Conservation (phyloP, 129 eudicot species). For the Tagetes erecta region DNA sequence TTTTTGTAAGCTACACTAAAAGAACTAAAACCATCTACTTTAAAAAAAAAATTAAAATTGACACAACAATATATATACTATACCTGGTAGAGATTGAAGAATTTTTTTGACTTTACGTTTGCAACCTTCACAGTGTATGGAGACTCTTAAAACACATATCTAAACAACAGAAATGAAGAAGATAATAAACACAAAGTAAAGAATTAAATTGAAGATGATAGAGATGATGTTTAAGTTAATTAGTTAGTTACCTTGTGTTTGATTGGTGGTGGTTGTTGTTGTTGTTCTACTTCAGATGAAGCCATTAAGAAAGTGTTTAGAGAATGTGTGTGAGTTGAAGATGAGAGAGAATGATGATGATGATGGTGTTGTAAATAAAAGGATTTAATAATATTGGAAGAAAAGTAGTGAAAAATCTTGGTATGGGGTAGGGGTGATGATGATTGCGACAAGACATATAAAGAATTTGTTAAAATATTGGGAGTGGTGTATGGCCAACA, state of each 20-base stretch:
- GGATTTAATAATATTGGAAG: slow-evolving; percentile 14
- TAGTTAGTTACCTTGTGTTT: slow-evolving; percentile 41
- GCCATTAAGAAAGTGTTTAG: slow-evolving; percentile 37
- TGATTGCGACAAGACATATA: background rate
- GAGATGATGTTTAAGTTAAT: background rate
- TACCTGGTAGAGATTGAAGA: slow-evolving; percentile 58
- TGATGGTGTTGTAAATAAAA: slow-evolving; percentile 12
- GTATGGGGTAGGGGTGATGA: background rate
- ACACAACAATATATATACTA: background rate
- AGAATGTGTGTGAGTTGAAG: background rate
- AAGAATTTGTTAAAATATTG: too few relatives aligned
- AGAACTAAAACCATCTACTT: too few relatives aligned
- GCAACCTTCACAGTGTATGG: slow-evolving; percentile 82
- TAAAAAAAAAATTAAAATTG: background rate
- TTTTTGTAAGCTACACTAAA: too few relatives aligned
- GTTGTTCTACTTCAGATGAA: slow-evolving; percentile 30
- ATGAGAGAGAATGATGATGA: slow-evolving; percentile 16
- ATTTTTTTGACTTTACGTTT: slow-evolving; percentile 61
- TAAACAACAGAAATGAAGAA: background rate
- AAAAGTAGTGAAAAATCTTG: slow-evolving; percentile 15
- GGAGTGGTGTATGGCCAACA: too few relatives aligned
- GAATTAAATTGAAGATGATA: background rate
- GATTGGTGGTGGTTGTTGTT: slow-evolving; percentile 44
- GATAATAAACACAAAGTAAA: background rate
- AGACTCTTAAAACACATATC: slow-evolving; percentile 63